Evolutionary conservation across 106 monocot genomes (phyloP), one percentile per base, ranked within the genome.

Genomic region (Platanthera guangdongensis): DNA sequence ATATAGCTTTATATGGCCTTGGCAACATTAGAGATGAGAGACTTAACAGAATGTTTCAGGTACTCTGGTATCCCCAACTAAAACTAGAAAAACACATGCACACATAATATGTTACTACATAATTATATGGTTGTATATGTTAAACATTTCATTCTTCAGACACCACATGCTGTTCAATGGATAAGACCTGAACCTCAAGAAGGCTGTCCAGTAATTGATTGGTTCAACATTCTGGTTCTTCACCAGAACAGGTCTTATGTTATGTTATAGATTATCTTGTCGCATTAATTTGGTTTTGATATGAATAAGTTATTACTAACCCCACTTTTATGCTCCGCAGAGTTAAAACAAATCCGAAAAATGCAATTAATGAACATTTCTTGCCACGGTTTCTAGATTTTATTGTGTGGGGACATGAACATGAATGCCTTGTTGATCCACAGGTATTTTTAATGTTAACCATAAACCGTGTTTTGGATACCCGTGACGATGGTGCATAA

Each of bases 41-140:
- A 51, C 89, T 99, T 54, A 99, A 99, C 68, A 92, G 99, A 86
- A 99, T 99, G 94, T 99, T 99, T 92, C 99, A 99, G 99, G 99
- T 99, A 57, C 22, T 50, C 51, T 52, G 39, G 19, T 15, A 1
- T 60, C 71, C 4, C 75, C 54, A 39, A 3, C 39, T 39, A 39
- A 39, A 39, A 39, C 2, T 39, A 39, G 39, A 39, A 39, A 39
- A 39, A 39, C 39, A 39, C 39, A 39, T 39, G 39, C 39, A 39
- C 80, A 4, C 22, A 49, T 9, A 16, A 19, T 10, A 52, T 62
- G 14, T 76, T 10, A 14, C n/a, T 47, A 13, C 13, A n/a, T 68
- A 47, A 59, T 47, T 50, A 11, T 45, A 22, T 50, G 7, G 22
- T 50, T 12, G 22, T 5, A 52, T 67, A 4, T 9, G 21, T 75